Evolutionary conservation across 257 asterid species (phyloP), one percentile per base, ranked within the genome.

Genomic region (Parsonsia alboflavescens): DNA sequence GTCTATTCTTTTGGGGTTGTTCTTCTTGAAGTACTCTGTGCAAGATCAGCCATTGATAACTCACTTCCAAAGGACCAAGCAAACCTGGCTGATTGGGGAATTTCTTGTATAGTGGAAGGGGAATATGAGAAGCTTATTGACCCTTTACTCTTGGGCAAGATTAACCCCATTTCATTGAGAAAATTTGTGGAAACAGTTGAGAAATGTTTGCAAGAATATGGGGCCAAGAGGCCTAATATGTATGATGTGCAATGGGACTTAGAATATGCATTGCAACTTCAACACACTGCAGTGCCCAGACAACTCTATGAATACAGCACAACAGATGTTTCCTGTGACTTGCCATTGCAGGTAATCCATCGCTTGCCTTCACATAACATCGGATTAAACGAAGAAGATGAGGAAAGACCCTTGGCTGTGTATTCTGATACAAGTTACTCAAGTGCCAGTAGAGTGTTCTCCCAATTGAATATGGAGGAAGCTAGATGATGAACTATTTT

Each of bases 1-100:
- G 92, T 87, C 6, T 88, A 88, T 68, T 84, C 92, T 0, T 90
- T 90, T 4, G 96, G 92, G 5, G 94, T 88, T 0, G 94, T 90
- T 0, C 91, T 90, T 48, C 86, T 90, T 49, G 96, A 90, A 71
- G 89, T 82, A 2, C 78, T 90, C 0, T 88, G 91, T 56, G 92
- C 92, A 17, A 75, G 94, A 77, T 82, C 89, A 13, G 89, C 80
- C 7, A 63, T 87, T 5, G 78, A 85, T 66, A 67, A 10, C 1
- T 50, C 0, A 58, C 85, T 83, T 21, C 84, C 88, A 1, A 53
- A 79, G 64, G 87, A 86, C 26, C 79, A 87, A 71, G 78, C 79
- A 8, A 87, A 80, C 86, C 79, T 90, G 72, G 89, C 89, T 6
- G 94, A 87, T 0, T 88, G 94, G 96, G 92, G 86, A 54, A 19